phyloP scores from a whole-genome alignment of 2,329 filamentous ascomycete species.

The Aspergillus fischeri region DNA sequence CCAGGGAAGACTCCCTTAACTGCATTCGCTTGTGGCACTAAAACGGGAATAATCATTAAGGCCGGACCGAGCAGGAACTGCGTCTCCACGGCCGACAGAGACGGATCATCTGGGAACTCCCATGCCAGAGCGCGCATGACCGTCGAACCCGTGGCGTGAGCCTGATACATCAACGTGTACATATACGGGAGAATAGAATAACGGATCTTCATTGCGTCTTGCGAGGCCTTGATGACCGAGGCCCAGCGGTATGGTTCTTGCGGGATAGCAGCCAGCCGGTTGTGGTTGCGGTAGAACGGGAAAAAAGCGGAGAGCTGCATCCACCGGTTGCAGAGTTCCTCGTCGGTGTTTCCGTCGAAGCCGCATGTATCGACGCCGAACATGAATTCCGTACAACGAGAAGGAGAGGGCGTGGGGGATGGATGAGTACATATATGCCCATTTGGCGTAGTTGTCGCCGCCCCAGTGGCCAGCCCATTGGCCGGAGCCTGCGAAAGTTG shows the following conservation, averaged over 20 bases:
- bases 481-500: constrained; percentile 73
- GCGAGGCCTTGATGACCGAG: constrained; percentile 60
- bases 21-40: constrained; percentile 56
- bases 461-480: constrained; percentile 79
- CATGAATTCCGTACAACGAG: constrained; percentile 72
- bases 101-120: constrained; percentile 70
- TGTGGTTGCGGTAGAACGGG: constrained; percentile 76
- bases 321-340: constrained; percentile 70
- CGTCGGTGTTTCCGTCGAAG: constrained; percentile 63
- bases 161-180: constrained; percentile 67
- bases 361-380: constrained; percentile 69
- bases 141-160: constrained; percentile 62
- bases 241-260: constrained; percentile 74
- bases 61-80: constrained; percentile 69
- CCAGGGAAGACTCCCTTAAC: constrained; percentile 70
- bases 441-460: constrained; percentile 68
- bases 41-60: constrained; percentile 64
- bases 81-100: constrained; percentile 60
- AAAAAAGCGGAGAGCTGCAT: constrained; percentile 72
- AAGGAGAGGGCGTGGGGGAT: constrained; percentile 76
- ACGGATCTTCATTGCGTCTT: constrained; percentile 64
- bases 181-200: constrained; percentile 70
- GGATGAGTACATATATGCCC: constrained; percentile 69
- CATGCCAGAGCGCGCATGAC: constrained; percentile 70
- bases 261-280: constrained; percentile 54